phyloP scores from a whole-genome alignment of 805 yeast genomes.

The Ogataea polymorpha region DNA sequence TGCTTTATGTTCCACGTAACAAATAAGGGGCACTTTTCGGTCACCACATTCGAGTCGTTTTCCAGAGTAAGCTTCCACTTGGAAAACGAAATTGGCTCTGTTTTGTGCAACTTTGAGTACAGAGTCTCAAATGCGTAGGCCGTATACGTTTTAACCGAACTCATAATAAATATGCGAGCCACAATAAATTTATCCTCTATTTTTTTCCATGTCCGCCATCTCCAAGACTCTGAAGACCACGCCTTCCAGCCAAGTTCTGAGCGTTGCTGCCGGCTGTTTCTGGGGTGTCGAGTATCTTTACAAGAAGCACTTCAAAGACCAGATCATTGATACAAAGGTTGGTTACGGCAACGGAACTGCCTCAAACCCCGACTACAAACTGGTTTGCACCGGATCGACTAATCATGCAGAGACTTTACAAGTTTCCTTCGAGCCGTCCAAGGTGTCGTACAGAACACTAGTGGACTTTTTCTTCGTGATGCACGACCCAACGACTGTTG shows the following conservation, averaged over 20 bases:
- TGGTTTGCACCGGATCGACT: constrained; percentile 77
- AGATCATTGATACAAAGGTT: constrained; percentile 72
- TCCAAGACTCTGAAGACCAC: constrained; percentile 26
- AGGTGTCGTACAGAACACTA: constrained; percentile 56
- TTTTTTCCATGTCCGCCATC: constrained; percentile 13
- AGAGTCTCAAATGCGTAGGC: constrained; percentile 41
- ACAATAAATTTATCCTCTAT: background rate
- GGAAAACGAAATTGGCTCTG: constrained; percentile 12
- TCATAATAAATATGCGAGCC: constrained; percentile 2
- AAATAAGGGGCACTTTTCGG: constrained; percentile 58
- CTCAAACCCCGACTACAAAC: constrained; percentile 55
- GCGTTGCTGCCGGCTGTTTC: constrained; percentile 67
- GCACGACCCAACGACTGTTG: constrained; percentile 88
- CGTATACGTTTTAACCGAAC: constrained; percentile 32
- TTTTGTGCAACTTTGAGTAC: constrained; percentile 27
- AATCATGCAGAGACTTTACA: constrained; percentile 81
- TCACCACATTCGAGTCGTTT: constrained; percentile 4
- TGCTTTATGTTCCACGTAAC: constrained; percentile 73
- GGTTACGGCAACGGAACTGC: constrained; percentile 85
- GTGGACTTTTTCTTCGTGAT: constrained; percentile 83
- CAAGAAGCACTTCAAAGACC: constrained; percentile 62
- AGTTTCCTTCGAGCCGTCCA: constrained; percentile 71
- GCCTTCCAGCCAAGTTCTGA: constrained; percentile 48
- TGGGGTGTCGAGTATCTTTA: constrained; percentile 90
- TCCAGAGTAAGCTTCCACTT: constrained; percentile 14